phyloP scores from a whole-genome alignment of 805 yeast species.

The Ogataea paraovalis region DNA sequence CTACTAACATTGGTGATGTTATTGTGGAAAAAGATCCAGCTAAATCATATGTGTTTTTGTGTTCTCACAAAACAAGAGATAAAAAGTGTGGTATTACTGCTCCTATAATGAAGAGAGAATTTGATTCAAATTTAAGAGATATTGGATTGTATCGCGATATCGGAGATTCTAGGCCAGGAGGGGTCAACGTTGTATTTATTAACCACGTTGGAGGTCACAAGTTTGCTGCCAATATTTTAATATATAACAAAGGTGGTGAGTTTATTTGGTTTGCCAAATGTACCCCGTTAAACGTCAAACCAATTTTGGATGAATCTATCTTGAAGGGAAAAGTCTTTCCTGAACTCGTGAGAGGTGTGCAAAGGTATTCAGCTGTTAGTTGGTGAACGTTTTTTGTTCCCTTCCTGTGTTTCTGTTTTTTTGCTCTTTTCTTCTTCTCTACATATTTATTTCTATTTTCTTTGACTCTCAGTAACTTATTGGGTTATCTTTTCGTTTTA shows the following conservation, averaged over 20 bases:
- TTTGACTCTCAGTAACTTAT: too few relatives aligned
- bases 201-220: slow-evolving; percentile 97
- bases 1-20: neutral
- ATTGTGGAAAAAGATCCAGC: slow-evolving; percentile 33
- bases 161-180: slow-evolving; percentile 71
- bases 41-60: slow-evolving; percentile 58
- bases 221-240: slow-evolving; percentile 82
- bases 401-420: neutral
- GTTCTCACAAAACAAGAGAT: slow-evolving; percentile 90
- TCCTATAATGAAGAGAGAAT: slow-evolving; percentile 77
- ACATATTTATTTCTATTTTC: neutral
- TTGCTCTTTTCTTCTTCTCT: neutral
- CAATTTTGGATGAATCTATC: slow-evolving; percentile 74
- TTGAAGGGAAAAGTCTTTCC: slow-evolving; percentile 68
- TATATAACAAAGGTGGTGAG: slow-evolving; percentile 69
- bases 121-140: slow-evolving; percentile 69
- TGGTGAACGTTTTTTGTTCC: slow-evolving; percentile 36
- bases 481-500: too few relatives aligned
- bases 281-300: slow-evolving; percentile 68
- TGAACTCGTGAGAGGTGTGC: slow-evolving; percentile 56
- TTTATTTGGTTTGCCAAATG: slow-evolving; percentile 88
- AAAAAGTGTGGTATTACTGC: slow-evolving; percentile 94
- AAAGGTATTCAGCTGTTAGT: slow-evolving; percentile 48
- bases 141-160: slow-evolving; percentile 69
- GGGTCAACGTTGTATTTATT: slow-evolving; percentile 64